These are phyloP conservation scores for Cladosporium sp. DNA, from an alignment of 2,329 filamentous ascomycete species.

Conservation along the genomic window DNA sequence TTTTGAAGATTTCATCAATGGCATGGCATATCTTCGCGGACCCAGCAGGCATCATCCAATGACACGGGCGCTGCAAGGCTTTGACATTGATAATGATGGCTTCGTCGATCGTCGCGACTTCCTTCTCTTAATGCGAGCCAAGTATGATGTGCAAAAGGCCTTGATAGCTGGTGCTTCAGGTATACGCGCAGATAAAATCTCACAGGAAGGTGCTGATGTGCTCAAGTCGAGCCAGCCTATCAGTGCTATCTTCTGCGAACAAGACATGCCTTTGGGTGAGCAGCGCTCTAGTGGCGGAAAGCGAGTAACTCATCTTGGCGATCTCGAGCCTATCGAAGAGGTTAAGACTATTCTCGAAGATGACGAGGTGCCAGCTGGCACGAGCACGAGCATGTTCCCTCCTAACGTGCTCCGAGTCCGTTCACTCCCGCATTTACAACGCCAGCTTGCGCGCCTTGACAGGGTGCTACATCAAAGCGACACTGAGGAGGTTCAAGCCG, in stretches of 20 bases:
- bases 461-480: neutral
- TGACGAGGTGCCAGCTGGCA: conserved; percentile 34
- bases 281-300: conserved; percentile 29
- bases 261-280: conserved; percentile 30
- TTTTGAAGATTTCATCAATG: conserved; percentile 86
- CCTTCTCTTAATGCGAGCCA: conserved; percentile 83
- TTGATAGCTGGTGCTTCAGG: neutral
- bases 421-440: conserved; percentile 8
- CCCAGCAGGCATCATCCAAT: conserved; percentile 62
- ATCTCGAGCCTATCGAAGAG: conserved; percentile 27
- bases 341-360: conserved; percentile 57
- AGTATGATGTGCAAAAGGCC: conserved; percentile 51
- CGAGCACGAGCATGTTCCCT: neutral
- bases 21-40: conserved; percentile 63
- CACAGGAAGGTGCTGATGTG: conserved; percentile 28
- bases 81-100: conserved; percentile 85
- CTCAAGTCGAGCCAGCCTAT: conserved; percentile 44
- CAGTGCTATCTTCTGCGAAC: conserved; percentile 42
- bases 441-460: conserved; percentile 9
- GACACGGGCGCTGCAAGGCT: conserved; percentile 75
- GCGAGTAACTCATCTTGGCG: conserved; percentile 27
- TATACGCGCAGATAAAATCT: neutral
- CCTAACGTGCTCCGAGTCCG: conserved; percentile 46
- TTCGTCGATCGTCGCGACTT: conserved; percentile 84
- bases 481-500: neutral